Conservation (phyloP, 1,284 basidiomycete species). For the Pseudozyma thailandica region DNA sequence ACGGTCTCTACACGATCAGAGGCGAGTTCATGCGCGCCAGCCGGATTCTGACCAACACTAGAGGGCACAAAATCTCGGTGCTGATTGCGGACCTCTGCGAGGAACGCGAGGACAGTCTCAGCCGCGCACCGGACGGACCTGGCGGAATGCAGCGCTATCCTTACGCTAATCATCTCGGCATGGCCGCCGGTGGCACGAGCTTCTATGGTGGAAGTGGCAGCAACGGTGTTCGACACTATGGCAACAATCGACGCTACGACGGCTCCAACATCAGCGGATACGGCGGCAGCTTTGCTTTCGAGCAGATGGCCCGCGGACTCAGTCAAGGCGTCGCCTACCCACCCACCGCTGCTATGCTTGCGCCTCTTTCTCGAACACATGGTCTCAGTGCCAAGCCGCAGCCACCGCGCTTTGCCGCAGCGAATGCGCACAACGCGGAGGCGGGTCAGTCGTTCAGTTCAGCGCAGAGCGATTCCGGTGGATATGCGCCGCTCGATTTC, state of each 20-base stretch:
- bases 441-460: slow-evolving; percentile 36
- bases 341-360: slow-evolving; percentile 62
- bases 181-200: slow-evolving; percentile 21
- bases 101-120: slow-evolving; percentile 65
- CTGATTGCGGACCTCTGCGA: slow-evolving; percentile 65
- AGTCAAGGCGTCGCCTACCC: slow-evolving; percentile 58
- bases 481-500: slow-evolving; percentile 33
- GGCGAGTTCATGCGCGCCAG: slow-evolving; percentile 98
- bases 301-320: slow-evolving; percentile 64
- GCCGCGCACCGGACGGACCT: slow-evolving; percentile 60
- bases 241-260: slow-evolving; percentile 43
- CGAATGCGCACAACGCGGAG: slow-evolving; percentile 11
- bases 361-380: slow-evolving; percentile 60
- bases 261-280: slow-evolving; percentile 38
- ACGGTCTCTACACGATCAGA: slow-evolving; percentile 94
- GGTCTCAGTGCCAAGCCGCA: slow-evolving; percentile 56
- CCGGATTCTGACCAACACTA: slow-evolving; percentile 70
- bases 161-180: slow-evolving; percentile 18
- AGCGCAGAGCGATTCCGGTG: slow-evolving; percentile 51
- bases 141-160: slow-evolving; percentile 32
- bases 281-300: slow-evolving; percentile 63
- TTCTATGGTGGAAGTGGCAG: slow-evolving; percentile 23
- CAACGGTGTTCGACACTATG: slow-evolving; percentile 33
- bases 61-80: slow-evolving; percentile 50
- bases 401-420: slow-evolving; percentile 27